Evolutionary conservation across 2,329 filamentous ascomycete genomes (phyloP), one percentile per base, ranked within the genome.

Genomic region (Colletotrichum limetticola): DNA sequence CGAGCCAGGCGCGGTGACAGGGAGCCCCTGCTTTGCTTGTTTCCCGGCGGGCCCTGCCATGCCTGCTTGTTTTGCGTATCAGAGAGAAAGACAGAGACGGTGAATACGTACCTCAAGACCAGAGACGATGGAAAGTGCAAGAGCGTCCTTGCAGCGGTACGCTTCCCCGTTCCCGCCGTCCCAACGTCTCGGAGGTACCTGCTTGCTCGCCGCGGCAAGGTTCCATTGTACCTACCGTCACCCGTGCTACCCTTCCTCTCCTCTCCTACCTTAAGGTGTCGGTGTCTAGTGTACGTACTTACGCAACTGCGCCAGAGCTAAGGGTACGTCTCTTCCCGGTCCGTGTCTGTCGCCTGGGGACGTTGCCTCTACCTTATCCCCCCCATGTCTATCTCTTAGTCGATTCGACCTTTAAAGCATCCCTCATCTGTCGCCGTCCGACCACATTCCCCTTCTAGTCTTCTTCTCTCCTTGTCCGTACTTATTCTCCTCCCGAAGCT

Each of bases 321-420:
- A 24, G 53, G 26, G 24, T 28, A 28, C 53, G 22, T 56, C 35
- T 28, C 58, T 42, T 46, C 58, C 62, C 52, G 8, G 62, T 65
- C 57, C 55, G 63, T 67, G 53, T 49, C 42, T 49, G 42, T 22
- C 42, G 68, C 26, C 64, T 57, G 49, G 56, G 56, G 66, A 72
- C 66, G 59, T 72, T 72, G 70, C 70, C 59, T 72, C 46, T 71
- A 57, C 67, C 71, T 70, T 56, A 61, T 62, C 52, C 69, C 69
- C 68, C 66, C 32, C 55, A 46, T 68, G 32, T 49, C 26, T 59
- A 16, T 9, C 32, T 62, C 42, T 62, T 35, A 12, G 53, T 8
- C 24, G 35, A 24, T 22, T 26, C 35, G 16, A 22, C 30, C 49
- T 63, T 72, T 74, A 74, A 74, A 72, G 62, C 52, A 58, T 69